These are phyloP conservation scores for Aspergillus ochraceus DNA, from an alignment of 2,329 filamentous ascomycete species.

Conservation along the genomic window DNA sequence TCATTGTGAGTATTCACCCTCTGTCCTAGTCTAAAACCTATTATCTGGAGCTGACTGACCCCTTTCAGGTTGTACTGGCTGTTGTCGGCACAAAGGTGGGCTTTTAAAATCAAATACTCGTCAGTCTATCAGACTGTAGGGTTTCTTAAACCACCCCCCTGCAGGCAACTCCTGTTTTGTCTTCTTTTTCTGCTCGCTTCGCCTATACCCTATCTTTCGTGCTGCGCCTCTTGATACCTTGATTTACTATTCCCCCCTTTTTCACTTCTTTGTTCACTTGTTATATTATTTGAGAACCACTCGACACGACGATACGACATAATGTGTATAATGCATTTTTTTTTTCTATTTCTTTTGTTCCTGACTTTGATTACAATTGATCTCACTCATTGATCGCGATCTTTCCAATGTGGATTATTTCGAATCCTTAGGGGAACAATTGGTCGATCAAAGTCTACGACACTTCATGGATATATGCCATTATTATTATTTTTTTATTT, in stretches of 20 bases:
- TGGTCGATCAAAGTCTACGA: constrained; percentile 16
- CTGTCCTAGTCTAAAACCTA: too few species aligned
- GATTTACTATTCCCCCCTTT: constrained; percentile 5
- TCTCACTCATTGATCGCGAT: background rate
- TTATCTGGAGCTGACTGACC: constrained; percentile 16
- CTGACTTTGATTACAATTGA: background rate
- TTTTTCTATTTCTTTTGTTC: constrained; percentile 13
- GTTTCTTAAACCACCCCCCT: background rate
- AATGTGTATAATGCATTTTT: constrained; percentile 32
- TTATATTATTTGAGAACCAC: constrained; percentile 20
- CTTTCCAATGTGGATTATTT: background rate
- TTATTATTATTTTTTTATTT: constrained; percentile 9
- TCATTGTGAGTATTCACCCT: constrained; percentile 49
- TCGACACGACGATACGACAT: constrained; percentile 33
- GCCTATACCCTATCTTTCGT: constrained; percentile 2
- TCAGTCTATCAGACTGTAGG: background rate
- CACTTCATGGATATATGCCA: constrained; percentile 19
- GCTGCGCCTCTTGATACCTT: constrained; percentile 5
- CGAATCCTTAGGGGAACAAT: background rate
- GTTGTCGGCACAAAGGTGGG: constrained; percentile 35
- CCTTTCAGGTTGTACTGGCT: constrained; percentile 28
- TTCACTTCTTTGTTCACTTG: constrained; percentile 6
- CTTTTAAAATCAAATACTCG: constrained; percentile 22
- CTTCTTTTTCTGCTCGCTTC: constrained; percentile 1
- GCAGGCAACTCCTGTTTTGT: background rate